Base-by-base conservation (phyloP, 2,329 filamentous ascomycete genomes). In the Claviceps sp. region DNA sequence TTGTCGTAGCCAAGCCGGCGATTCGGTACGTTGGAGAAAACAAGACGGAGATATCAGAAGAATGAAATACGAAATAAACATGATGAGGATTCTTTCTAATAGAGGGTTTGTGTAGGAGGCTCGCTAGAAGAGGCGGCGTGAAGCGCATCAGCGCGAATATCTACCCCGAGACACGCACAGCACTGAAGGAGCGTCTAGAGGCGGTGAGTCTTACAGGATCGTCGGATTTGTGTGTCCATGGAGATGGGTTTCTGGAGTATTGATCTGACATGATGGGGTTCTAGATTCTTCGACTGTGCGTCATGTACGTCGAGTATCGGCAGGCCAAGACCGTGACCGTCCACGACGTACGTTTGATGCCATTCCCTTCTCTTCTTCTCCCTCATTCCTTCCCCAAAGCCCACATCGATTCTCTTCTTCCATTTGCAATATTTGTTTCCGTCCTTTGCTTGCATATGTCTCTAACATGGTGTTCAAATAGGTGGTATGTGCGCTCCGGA, bases 101-200 rank as follows among this genome's bases (percentile, higher is more conserved):
- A 11, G 11, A 4, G 11, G 30, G 30, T 9, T 11, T 9, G 30
- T n/a, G 14, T n/a, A 30, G 45, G 16, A 30, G 26, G 30, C 67
- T 91, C 0, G 86, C 86, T 1, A 78, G 86, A 5, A 80, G 86
- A 6, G 86, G 86, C 1, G 86, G 86, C 0, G 82, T 91, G 0
- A 89, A 89, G 62, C 73, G 86, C 0, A 88, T 90, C 8, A 83
- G 81, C 0, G 75, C 62, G 0, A 57, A 46, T 0, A 82, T 89
- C 2, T 90, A 90, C 59, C 72, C 81, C 0, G 82, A 86, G 0
- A 64, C 74, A 0, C 71, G 86, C 0, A 18, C 4, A 0, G 78
- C 72, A 0, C 50, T 90, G 1, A 78, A 73, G 22, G 55, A 59
- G 0, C 69, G 73, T 0, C 65, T 90, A 0, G 57, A 67, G 5